Base-by-base conservation (phyloP, 164 flowering plant genomes). In the Magnolia sinica region DNA sequence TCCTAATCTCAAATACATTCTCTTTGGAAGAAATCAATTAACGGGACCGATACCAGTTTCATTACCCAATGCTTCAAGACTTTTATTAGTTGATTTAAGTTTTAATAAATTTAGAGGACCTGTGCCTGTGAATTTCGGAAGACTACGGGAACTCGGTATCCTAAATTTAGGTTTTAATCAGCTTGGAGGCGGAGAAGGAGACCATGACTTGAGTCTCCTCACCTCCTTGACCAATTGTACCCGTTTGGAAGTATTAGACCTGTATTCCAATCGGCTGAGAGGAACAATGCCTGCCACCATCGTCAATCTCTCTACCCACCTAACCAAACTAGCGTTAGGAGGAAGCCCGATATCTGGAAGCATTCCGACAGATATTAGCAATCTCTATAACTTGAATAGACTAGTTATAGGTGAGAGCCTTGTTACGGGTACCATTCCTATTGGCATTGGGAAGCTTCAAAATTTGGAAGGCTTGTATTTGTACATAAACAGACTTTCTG, bases 281-380 rank as follows among this genome's bases (percentile, higher is more conserved):
- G 68, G 75, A 10, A 10, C 23, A 18, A 18, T 73, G 3, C 75
- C 75, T 1, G 50, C 7, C 0, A 58, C 67, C 6, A 27, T 73
- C 14, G 66, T 74, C 29, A 86, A 87, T 68, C 82, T 84, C 50
- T 87, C 87, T 4, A 6, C 79, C 31, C 52, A 70, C 0, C 73
- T 87, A 2, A 19, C 18, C 0, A 0, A 1, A 1, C 18, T 87
- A 5, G 3, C 18, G 0, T 1, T 87, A 37, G 83, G 78, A 1
- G 1, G 7, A 0, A 87, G 86, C 64, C 31, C 19, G 24, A 61
- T 87, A 0, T 29, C 49, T 18, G 88, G 89, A 71, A 76, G 45
- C 67, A 73, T 87, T 19, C 89, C 88, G 19, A 0, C 0, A 82
- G 80, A 50, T 59, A 78, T 87, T n/a, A 76, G 52, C 3, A 82